Base-by-base conservation (phyloP, 768 basidiomycete species). In the Hygrophoropsis aurantiaca region DNA sequence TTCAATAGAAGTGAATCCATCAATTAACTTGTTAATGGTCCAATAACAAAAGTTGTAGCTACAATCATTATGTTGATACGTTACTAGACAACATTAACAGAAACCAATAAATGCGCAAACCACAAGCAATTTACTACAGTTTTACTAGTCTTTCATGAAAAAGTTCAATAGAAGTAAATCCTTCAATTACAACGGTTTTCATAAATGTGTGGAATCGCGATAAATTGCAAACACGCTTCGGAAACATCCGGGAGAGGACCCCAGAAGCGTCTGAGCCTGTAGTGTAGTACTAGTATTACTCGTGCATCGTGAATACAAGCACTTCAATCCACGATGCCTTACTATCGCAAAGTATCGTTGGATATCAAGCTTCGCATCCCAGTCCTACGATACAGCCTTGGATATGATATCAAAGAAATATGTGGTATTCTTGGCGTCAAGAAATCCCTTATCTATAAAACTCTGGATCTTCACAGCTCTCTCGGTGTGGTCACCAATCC, bases 291-390 rank as follows among this genome's bases (percentile, higher is more conserved):
- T 13, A 10, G 27, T 7, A 7, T 7, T 13, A 13, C 6, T 13
- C 6, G 27, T 30, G 27, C 27, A n/a, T n/a, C 13, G 27, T 30
- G 13, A 13, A 7, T 30, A 13, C 13, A 30, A 30, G 27, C 7
- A 13, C 13, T 30, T n/a, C n/a, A n/a, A n/a, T 26, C 11, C 33
- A n/a, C 23, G 11, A 51, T 46, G 39, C 44, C 33, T 11, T 15
- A 24, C n/a, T 13, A 18, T n/a, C 35, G 24, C 27, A n/a, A n/a
- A 8, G 20, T 51, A 20, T 47, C 46, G 10, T 15, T 15, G 3
- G 45, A 55, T 34, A 35, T 59, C 41, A 57, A 61, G 27, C 55
- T 49, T 27, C 34, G 42, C 10, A 56, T 61, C 23, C 54, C 56
- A 7, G 30, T 52, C 16, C 48, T 61, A 11, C 42, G 30, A 11